Percentiles rank a stretch among this genome's conserved stretches.
These are phyloP conservation scores for Leccinum variicolor DNA, from an alignment of 768 basidiomycete species.

Conservation along the genomic window DNA sequence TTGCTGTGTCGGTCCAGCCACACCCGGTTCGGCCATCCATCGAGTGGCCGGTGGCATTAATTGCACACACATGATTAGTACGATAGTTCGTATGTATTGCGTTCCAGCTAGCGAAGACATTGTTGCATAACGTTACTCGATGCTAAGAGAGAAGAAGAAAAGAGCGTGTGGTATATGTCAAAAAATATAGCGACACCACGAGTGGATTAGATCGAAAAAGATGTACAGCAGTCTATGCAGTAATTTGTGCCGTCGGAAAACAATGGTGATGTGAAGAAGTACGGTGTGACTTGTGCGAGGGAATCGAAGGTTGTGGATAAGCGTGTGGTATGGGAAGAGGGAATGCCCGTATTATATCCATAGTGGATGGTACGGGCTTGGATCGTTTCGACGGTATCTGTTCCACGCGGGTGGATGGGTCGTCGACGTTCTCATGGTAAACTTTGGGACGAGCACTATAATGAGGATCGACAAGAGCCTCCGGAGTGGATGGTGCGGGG, in stretches of 20 bases:
- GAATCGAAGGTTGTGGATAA: conserved; percentile 14
- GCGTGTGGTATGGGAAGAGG: conserved; percentile 40
- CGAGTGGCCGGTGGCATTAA: background rate
- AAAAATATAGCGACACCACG: conserved; percentile 36
- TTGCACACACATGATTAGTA: background rate
- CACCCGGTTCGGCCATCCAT: background rate
- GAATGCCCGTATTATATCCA: conserved; percentile 47
- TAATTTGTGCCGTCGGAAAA: conserved; percentile 20
- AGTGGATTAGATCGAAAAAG: background rate
- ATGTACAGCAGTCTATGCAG: conserved; percentile 15
- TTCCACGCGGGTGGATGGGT: conserved; percentile 27
- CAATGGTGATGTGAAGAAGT: conserved; percentile 24
- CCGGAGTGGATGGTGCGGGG: conserved; percentile 32
- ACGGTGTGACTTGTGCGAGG: conserved; percentile 26
- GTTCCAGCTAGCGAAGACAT: background rate
- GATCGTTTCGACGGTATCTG: conserved; percentile 24
- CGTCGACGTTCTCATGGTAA: conserved; percentile 27
- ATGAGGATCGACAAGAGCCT: conserved; percentile 19
- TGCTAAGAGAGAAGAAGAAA: conserved; percentile 5
- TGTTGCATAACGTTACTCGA: background rate
- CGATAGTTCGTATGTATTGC: background rate
- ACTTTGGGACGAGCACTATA: conserved; percentile 20
- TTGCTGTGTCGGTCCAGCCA: background rate
- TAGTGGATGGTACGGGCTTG: conserved; percentile 28
- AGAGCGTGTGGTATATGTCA: conserved; percentile 27